Base-by-base conservation (phyloP, 352 stramenopile genomes). In the Globisporangium paroecandrum region DNA sequence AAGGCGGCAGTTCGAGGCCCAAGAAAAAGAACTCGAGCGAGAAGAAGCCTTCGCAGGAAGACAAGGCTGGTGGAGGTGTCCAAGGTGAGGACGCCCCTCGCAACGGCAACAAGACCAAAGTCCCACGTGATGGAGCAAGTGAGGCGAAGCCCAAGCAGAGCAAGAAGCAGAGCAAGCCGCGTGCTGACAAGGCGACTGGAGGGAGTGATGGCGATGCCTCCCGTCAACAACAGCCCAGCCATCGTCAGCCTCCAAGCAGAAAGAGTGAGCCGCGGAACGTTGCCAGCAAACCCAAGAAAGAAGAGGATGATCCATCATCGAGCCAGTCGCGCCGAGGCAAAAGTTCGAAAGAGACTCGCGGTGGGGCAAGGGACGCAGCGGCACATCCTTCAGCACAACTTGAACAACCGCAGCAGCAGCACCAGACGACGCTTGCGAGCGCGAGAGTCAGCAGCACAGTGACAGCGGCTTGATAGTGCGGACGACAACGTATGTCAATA, bases 101-200 rank as follows among this genome's bases (percentile, higher is more conserved):
- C 7, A 60, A 43, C 27, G 7, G 18, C 43, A 60, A 20, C 20
- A 59, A 59, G 29, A 8, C 22, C 1, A 59, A 59, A 13, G 6
- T 8, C n/a, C 7, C 54, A n/a, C 25, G 54, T 18, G 54, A 41
- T 7, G 27, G 7, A 29, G 7, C 27, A 60, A 5, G 55, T 22
- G 55, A 43, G 27, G 4, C 27, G 2, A 60, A 60, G 13, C 55
- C 24, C 22, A 58, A 60, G 43, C 43, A 51, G 55, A 60, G 55
- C 55, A 60, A 43, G 55, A 60, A 46, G 6, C 38, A 59, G 55
- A 59, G 54, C 18, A 59, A 59, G 54, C 27, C 54, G 38, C 29
- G 18, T 43, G 53, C 10, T 58, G 53, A 58, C 18, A 47, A 47
- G 15, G 4, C 13, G 41, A n/a, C 41, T 58, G 24, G 1, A 34